These are phyloP conservation scores for Physaria fendleri DNA, from an alignment of 345 rosid species.

Conservation along the genomic window DNA sequence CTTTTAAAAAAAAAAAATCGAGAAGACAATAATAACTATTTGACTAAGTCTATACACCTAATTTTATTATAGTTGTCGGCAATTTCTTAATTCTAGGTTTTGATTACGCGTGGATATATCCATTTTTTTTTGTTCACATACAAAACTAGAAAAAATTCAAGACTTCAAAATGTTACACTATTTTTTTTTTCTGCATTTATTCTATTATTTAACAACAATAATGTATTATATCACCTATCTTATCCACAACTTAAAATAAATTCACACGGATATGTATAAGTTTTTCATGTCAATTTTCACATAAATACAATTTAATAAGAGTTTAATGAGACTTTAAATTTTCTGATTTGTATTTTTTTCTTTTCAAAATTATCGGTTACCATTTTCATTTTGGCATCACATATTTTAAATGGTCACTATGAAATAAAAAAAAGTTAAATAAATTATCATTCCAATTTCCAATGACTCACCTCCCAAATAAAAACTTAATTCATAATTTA, in stretches of 20 bases:
- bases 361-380: not conserved
- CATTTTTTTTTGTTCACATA: not conserved
- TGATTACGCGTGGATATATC: not conserved
- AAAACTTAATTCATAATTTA: not conserved
- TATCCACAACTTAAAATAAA: no score
- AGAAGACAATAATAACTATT: not conserved
- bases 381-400: not conserved
- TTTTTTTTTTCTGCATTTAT: not conserved
- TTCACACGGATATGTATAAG: no score
- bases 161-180: not conserved
- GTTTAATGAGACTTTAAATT: not conserved
- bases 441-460: no score
- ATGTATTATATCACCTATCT: no score
- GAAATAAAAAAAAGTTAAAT: not conserved
- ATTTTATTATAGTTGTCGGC: not conserved
- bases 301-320: not conserved
- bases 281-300: not conserved
- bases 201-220: no score
- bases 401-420: not conserved
- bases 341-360: not conserved
- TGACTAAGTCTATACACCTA: slow-evolving; percentile 2
- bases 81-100: not conserved
- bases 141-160: not conserved
- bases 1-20: no score
- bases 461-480: not conserved